Evolutionary conservation across 2,329 filamentous ascomycete species (phyloP).

Genomic region (Amylocarpus encephaloides): DNA sequence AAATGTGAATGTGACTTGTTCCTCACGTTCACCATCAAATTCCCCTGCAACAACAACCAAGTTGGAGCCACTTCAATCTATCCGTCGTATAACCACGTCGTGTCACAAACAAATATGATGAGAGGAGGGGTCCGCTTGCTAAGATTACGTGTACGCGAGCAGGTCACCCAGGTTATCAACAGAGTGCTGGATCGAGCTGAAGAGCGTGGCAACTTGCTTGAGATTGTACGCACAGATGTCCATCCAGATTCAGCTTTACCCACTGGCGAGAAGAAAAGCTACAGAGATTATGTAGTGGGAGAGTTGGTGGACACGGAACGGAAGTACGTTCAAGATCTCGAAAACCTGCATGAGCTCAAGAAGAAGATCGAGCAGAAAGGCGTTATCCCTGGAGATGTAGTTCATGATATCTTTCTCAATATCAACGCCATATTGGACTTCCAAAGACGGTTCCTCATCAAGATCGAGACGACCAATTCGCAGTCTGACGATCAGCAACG

Average conservation of each 20-base stretch:
- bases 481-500: conserved; percentile 70
- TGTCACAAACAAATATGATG: neutral
- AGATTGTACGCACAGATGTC: conserved; percentile 48
- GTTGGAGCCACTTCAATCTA: no score
- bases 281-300: conserved; percentile 80
- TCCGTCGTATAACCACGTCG: neutral
- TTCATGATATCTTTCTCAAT: conserved; percentile 95
- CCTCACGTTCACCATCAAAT: no score
- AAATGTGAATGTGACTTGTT: no score
- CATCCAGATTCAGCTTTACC: conserved; percentile 39
- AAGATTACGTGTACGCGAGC: neutral
- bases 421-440: conserved; percentile 93
- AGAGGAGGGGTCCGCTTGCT: neutral
- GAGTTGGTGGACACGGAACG: conserved; percentile 93
- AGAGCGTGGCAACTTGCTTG: conserved; percentile 62
- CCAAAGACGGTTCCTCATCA: conserved; percentile 88
- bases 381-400: conserved; percentile 78
- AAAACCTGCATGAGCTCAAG: conserved; percentile 89
- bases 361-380: conserved; percentile 83
- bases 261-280: conserved; percentile 57
- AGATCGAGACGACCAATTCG: conserved; percentile 91
- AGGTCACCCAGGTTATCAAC: conserved; percentile 89
- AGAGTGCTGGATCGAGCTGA: conserved; percentile 83
- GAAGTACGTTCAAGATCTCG: conserved; percentile 95
- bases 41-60: no score